These are phyloP conservation scores for Coemansia sp. DNA, from an alignment of 192 early-diverging fungal species.

Conservation along the genomic window DNA sequence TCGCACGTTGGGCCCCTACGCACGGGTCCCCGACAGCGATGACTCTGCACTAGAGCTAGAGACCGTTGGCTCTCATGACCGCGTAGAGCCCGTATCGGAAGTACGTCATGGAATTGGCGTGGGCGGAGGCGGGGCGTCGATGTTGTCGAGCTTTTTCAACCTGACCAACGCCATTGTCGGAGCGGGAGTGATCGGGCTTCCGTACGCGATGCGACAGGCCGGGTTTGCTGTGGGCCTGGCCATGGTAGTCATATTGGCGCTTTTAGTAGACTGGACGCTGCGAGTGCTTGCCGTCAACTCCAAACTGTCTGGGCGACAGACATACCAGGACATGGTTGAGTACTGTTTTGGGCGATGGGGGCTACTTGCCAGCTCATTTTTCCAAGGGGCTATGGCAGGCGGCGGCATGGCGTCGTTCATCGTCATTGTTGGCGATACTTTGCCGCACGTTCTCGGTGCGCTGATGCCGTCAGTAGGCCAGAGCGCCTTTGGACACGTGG, in stretches of 20 bases:
- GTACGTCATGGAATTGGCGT: neutral
- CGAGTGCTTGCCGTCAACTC: slow-evolving; percentile 69
- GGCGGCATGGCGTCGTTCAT: slow-evolving; percentile 68
- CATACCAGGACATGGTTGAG: slow-evolving; percentile 83
- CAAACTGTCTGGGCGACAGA: slow-evolving; percentile 73
- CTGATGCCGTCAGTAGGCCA: slow-evolving; percentile 61
- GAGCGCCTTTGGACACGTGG: slow-evolving; percentile 58
- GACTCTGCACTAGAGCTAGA: slow-evolving; percentile 1
- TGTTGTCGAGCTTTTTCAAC: slow-evolving; percentile 64
- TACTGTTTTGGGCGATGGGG: slow-evolving; percentile 82
- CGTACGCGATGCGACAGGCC: slow-evolving; percentile 81
- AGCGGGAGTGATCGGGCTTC: slow-evolving; percentile 84
- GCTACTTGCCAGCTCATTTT: slow-evolving; percentile 75
- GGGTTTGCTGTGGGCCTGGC: slow-evolving; percentile 62
- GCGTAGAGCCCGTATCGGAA: neutral
- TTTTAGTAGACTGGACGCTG: slow-evolving; percentile 74
- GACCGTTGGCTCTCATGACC: neutral
- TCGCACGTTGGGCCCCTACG: neutral
- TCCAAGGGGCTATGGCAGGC: slow-evolving; percentile 93
- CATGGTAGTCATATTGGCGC: slow-evolving; percentile 56
- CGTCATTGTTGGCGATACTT: slow-evolving; percentile 77
- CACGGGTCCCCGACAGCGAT: neutral
- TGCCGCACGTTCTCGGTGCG: slow-evolving; percentile 79
- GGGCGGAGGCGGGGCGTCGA: slow-evolving; percentile 27
- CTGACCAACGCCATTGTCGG: slow-evolving; percentile 95